Conservation (phyloP, 768 basidiomycete genomes). For the Suillus sp. region DNA sequence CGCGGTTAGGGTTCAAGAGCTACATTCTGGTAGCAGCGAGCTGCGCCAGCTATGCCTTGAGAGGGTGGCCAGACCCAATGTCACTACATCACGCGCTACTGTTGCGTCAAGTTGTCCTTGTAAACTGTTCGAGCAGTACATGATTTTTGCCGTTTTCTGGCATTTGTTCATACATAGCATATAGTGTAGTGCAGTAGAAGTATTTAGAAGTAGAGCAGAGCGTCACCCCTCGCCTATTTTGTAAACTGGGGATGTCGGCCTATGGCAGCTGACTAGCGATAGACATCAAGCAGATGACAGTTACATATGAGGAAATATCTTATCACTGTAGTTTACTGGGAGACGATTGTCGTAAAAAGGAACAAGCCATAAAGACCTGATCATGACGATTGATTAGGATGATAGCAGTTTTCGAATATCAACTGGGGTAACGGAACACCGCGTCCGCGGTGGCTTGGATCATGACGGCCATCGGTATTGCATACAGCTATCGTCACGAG, state of each 20-base stretch:
- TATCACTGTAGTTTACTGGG: not conserved
- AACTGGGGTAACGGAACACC: not conserved
- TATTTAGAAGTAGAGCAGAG: constrained; percentile 1
- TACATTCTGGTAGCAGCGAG: not conserved
- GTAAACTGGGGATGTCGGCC: not conserved
- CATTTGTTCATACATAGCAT: constrained; percentile 8
- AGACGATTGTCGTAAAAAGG: not conserved
- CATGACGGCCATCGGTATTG: not conserved
- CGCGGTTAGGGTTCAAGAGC: not conserved
- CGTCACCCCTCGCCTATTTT: not conserved
- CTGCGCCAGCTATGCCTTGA: not conserved
- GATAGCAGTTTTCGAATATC: not conserved
- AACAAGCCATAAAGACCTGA: not conserved
- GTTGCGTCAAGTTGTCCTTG: constrained; percentile 7
- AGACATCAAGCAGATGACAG: not conserved
- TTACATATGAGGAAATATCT: not conserved
- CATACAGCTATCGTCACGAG: not conserved
- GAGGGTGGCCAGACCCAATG: not conserved
- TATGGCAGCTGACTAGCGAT: not conserved
- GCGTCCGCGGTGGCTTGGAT: not conserved
- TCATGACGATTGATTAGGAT: not conserved
- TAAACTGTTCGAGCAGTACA: constrained; percentile 7
- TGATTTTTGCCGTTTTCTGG: not conserved
- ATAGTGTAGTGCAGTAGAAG: constrained; percentile 8
- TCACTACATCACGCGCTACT: not conserved